Conservation (phyloP, 768 basidiomycete genomes). For the Daedalea quercina region DNA sequence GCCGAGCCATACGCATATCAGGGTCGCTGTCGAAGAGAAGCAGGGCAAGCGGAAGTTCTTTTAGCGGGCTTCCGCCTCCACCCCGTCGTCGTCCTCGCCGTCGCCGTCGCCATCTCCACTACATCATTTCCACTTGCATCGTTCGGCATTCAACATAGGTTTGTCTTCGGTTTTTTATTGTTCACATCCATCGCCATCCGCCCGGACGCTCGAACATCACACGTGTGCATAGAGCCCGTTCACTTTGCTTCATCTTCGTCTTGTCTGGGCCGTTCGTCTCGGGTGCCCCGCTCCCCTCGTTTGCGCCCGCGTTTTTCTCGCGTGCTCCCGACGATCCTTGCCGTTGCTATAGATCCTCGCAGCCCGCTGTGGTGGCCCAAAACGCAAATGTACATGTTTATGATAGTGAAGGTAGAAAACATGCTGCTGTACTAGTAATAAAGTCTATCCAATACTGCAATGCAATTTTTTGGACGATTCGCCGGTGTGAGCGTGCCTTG, state of each 20-base stretch:
- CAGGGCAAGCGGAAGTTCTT: conserved; percentile 70
- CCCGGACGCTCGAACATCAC: conserved; percentile 13
- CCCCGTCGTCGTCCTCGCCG: too few species aligned
- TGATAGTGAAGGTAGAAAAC: conserved; percentile 22
- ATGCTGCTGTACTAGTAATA: conserved; percentile 26
- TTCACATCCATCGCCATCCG: conserved; percentile 11
- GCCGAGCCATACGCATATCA: conserved; percentile 64
- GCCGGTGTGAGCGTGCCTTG: not conserved
- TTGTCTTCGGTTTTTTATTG: conserved; percentile 1
- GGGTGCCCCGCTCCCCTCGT: not conserved
- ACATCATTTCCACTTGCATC: not conserved
- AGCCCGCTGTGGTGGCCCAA: not conserved
- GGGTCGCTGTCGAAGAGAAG: conserved; percentile 70
- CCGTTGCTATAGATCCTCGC: conserved; percentile 1
- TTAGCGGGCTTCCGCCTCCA: conserved; percentile 24
- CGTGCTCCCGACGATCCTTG: not conserved
- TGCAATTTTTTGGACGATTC: not conserved
- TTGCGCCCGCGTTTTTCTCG: not conserved
- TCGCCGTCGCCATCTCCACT: too few species aligned
- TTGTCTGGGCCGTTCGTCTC: not conserved
- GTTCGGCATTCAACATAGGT: not conserved
- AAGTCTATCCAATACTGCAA: conserved; percentile 13
- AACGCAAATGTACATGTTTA: conserved; percentile 15
- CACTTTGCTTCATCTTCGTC: conserved; percentile 3
- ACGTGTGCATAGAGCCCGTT: conserved; percentile 15